Percentiles rank a stretch among this genome's conserved stretches.
Conservation (phyloP, 176 grass and related monocot species). For the Luzula sylvatica region DNA sequence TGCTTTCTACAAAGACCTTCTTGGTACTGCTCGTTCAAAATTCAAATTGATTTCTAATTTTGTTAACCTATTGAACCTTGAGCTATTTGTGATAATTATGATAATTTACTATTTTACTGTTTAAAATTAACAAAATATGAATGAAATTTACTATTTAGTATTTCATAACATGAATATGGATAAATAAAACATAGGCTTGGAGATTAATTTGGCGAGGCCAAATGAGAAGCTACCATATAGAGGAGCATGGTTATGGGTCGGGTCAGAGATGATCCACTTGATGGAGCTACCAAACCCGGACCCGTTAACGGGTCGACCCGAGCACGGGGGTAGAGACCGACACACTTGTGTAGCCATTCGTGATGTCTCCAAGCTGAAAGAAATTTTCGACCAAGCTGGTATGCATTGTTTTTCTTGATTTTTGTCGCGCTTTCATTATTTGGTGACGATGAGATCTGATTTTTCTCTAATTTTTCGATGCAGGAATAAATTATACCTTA, state of each 20-base stretch:
- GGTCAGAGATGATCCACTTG: constrained; percentile 85
- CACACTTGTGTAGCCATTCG: constrained; percentile 86
- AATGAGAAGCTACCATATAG: constrained; percentile 85
- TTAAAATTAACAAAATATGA: background rate
- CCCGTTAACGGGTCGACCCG: constrained; percentile 76
- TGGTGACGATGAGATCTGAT: background rate
- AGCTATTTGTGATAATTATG: too few species aligned
- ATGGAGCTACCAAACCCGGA: constrained; percentile 89
- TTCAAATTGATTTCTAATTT: background rate
- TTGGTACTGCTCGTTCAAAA: constrained; percentile 35
- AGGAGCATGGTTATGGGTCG: constrained; percentile 90
- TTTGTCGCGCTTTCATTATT: background rate
- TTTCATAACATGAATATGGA: constrained; percentile 13
- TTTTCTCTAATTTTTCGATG: background rate
- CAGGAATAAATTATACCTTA: constrained; percentile 96
- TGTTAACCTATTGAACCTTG: background rate
- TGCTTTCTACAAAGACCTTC: constrained; percentile 81
- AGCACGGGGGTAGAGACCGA: constrained; percentile 86
- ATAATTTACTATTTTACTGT: too few species aligned
- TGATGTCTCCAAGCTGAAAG: constrained; percentile 79
- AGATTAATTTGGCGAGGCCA: constrained; percentile 78
- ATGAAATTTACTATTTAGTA: background rate
- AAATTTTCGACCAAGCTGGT: constrained; percentile 85
- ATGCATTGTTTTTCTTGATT: constrained; percentile 13
- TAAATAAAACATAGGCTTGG: constrained; percentile 51